Conservation (phyloP, 352 stramenopile species). For the Phytophthora colocasiae region DNA sequence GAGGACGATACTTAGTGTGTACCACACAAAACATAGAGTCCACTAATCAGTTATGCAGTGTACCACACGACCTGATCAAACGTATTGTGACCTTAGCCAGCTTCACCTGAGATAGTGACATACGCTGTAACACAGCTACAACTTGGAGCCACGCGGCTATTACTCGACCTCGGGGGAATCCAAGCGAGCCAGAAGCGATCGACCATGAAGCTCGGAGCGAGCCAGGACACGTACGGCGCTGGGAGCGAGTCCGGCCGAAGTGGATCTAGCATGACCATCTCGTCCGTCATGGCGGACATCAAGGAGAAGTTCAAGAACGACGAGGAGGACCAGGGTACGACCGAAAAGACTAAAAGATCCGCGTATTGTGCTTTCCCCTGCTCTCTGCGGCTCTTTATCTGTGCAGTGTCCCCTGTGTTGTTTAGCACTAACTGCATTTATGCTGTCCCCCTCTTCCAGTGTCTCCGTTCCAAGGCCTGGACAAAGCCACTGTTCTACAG, state of each 20-base stretch:
- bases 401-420: background rate
- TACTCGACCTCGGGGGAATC: conserved; percentile 28
- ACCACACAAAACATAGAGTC: too few species aligned
- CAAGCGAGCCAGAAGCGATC: conserved; percentile 32
- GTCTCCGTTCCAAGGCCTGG: conserved; percentile 94
- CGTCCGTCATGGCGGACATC: conserved; percentile 94
- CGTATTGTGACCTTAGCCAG: background rate
- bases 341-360: conserved; percentile 13
- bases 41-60: too few species aligned
- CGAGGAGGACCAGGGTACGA: conserved; percentile 92
- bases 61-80: too few species aligned
- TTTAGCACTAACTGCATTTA: conserved; percentile 4
- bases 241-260: conserved; percentile 50
- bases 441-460: conserved; percentile 29
- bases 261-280: conserved; percentile 56
- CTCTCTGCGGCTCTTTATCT: background rate
- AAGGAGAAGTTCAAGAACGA: conserved; percentile 99
- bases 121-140: background rate
- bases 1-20: too few species aligned
- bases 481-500: conserved; percentile 97
- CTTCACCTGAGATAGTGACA: too few species aligned
- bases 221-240: conserved; percentile 57
- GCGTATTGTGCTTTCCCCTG: background rate
- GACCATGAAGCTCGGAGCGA: conserved; percentile 66
- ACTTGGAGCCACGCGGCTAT: conserved; percentile 37